Evolutionary conservation across 2,329 filamentous ascomycete genomes (phyloP).

Genomic region (Sporothrix brunneoviolacea): DNA sequence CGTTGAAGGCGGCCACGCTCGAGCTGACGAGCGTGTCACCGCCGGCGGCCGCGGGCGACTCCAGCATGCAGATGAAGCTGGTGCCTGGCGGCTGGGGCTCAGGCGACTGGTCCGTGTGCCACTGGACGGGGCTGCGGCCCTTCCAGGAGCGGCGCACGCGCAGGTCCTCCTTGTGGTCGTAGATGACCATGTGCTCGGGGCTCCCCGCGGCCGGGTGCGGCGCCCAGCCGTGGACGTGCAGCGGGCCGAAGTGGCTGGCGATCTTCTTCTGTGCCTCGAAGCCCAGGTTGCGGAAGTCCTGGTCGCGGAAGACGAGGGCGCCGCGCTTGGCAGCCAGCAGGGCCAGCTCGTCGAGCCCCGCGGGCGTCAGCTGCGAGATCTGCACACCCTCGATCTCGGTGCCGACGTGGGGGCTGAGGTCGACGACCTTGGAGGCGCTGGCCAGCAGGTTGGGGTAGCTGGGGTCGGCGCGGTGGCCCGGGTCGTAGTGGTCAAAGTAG

Average conservation of each 20-base stretch:
- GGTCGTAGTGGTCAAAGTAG: conserved; percentile 7
- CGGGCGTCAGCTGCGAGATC: conserved; percentile 4
- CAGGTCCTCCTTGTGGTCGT: conserved; percentile 7
- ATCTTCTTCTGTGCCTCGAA: neutral
- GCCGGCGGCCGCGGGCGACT: conserved; percentile 5
- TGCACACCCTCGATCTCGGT: conserved; percentile 5
- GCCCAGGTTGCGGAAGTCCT: conserved; percentile 17
- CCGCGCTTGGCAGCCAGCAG: conserved; percentile 5
- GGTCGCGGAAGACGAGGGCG: conserved; percentile 8
- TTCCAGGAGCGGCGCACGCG: conserved; percentile 4
- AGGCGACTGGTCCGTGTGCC: conserved; percentile 8
- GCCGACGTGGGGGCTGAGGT: conserved; percentile 7
- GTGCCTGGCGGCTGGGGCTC: conserved; percentile 8
- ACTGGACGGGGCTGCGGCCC: conserved; percentile 6
- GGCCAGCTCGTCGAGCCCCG: conserved; percentile 3
- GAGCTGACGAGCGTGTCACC: conserved; percentile 8
- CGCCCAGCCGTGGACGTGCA: conserved; percentile 8
- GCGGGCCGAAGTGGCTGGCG: conserved; percentile 4
- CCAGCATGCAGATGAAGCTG: conserved; percentile 7
- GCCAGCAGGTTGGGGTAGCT: conserved; percentile 2
- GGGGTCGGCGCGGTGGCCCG: conserved; percentile 9
- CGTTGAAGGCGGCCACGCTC: conserved; percentile 5
- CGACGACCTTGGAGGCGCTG: neutral
- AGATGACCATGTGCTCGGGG: conserved; percentile 8
- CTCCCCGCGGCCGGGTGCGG: conserved; percentile 3